Evolutionary conservation across 495 filamentous ascomycete genomes (phyloP), one percentile per base, ranked within the genome.

Genomic region (Penicillium paxilli): DNA sequence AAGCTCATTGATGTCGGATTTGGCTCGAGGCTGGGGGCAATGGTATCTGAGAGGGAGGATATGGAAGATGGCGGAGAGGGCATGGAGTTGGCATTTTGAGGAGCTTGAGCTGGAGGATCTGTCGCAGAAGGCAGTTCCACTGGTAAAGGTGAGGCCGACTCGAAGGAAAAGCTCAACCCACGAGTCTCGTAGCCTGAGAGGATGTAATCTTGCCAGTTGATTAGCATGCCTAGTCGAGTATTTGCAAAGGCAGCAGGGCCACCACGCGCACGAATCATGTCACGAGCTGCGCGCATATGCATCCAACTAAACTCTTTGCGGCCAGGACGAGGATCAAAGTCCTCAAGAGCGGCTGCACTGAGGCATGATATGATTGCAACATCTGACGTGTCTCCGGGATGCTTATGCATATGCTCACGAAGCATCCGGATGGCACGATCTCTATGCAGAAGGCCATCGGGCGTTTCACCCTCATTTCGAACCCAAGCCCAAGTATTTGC

Each of bases 131-230:
- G 48, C 30, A 17, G 26, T 12, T 3, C 45, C 26, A n/a, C 23
- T 4, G 4, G n/a, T n/a, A 9, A 38, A 8, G 57, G 16, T 9
- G 52, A 33, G 8, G 52, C 17, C 14, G 52, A 47, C 20, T 75
- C 66, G 33, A 70, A 75, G 30, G 60, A 70, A 37, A 75, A 73
- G 44, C 66, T 69, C 0, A 57, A 54, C 11, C 63, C 67, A 10
- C 69, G 55, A 1, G 64, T 68, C 30, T 74, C 70, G 50, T 74
- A 75, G 1, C 73, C 73, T 1, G 69, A 64, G 17, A 75, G 47
- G 23, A 73, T 72, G 51, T 75, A 74, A 49, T 75, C 72, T 61
- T 72, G 69, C 73, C 70, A 75, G 44, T 77, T 74, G 33, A 73
- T 72, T 23, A 76, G 48, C 64, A 69, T 75, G 0, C 68, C 70